Evolutionary conservation across 257 asterid genomes (phyloP), one percentile per base, ranked within the genome.

Genomic region (Rehmannia glutinosa): DNA sequence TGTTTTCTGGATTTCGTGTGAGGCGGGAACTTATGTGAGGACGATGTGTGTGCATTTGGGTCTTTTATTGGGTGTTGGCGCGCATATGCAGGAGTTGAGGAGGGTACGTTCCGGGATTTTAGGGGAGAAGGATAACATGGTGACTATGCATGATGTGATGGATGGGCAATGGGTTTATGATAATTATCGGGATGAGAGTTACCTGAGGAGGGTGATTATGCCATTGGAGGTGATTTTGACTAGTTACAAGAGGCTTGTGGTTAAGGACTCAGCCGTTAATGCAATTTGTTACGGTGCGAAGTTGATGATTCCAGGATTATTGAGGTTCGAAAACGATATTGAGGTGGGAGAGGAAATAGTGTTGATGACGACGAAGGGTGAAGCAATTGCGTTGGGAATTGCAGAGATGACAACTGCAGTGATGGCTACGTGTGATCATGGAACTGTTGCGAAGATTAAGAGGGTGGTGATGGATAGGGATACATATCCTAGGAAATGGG

Each of bases 391-490:
- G 0, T 73, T 92, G 70, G 98, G 97, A 38, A 86, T 89, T 68
- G 98, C 98, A 0, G 98, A 92, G 85, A 89, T 92, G 98, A 89
- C 98, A 0, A 92, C 98, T 2, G 92, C 96, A 0, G 98, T 92
- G 32, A 92, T 92, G 82, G 97, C 97, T 0, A 92, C 98, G 0
- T 92, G 98, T 78, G 98, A 92, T 77, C 97, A 92, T 68, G 98
- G 98, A 17, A 90, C 88, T 4, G 97, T 92, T 32, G 98, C 98
- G 0, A 92, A 84, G 84, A 92, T 92, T 66, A 92, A 92, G 95
- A 89, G 98, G 84, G 98, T 92, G 56, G 98, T 92, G 58, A 89
- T 92, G 98, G 98, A 92, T 65, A 82, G 98, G 80, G 98, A 92
- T 76, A 92, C 98, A 0, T 92, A 92, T 73, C 98, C 98, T 0